A percentile compares a stretch with the other conserved stretches of the same genome.
Conservation (phyloP, 169 alveolate genomes). For the Cryptosporidium sp. region DNA sequence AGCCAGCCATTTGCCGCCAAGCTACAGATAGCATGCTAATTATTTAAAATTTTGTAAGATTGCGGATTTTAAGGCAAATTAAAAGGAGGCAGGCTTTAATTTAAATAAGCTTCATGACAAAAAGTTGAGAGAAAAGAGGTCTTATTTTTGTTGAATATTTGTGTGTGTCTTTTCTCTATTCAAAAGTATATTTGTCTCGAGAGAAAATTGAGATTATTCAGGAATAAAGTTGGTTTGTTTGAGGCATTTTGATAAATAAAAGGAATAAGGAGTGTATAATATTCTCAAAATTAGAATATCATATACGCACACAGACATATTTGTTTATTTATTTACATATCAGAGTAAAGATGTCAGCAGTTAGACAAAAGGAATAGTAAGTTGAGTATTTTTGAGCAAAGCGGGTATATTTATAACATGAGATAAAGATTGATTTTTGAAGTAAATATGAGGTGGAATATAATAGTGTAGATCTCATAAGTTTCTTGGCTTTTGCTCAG, state of each 20-base stretch:
- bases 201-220: background rate
- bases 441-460: background rate
- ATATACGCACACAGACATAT: conserved; percentile 4
- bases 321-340: background rate
- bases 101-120: background rate
- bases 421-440: background rate
- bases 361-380: conserved; percentile 69
- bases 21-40: conserved; percentile 28
- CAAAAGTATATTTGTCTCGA: background rate
- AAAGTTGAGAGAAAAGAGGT: conserved; percentile 10
- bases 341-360: conserved; percentile 20
- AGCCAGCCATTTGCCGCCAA: conserved; percentile 25
- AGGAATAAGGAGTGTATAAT: background rate
- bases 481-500: background rate
- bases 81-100: background rate
- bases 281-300: background rate
- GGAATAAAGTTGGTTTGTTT: background rate
- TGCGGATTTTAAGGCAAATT: background rate
- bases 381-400: conserved; percentile 8
- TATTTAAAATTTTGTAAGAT: conserved; percentile 26
- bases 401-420: background rate
- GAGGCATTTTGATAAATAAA: background rate
- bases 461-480: background rate
- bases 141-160: background rate
- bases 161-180: background rate